Evolutionary conservation across 2,329 filamentous ascomycete genomes (phyloP), one percentile per base, ranked within the genome.

Genomic region (Tolypocladium capitatum): DNA sequence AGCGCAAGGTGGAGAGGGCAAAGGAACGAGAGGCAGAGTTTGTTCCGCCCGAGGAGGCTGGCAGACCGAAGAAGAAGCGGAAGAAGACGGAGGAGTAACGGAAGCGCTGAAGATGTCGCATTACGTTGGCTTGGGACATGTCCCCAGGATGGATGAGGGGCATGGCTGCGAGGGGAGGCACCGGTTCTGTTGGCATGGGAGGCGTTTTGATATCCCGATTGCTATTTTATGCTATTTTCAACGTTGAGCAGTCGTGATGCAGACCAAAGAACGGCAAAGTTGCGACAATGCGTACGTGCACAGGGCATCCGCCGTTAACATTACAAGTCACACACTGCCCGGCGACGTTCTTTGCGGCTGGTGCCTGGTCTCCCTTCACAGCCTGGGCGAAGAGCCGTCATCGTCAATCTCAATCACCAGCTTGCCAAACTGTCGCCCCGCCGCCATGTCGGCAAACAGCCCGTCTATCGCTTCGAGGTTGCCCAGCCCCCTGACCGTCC

Each of bases 381-480:
- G 53, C 56, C 69, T 75, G 3, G 69, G 58, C 13, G 58, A 48
- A 3, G 55, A 53, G 13, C 59, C 63, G 5, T 55, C 54, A 0
- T 58, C 52, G n/a, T 62, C 72, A 57, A 90, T 75, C 57, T 86
- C 78, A 54, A 96, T 78, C 2, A 96, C 88, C 56, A 97, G 65
- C 68, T 97, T 97, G 11, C 91, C 92, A 70, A 97, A 95, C 65
- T 97, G 91, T 52, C 70, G 81, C 0, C 84, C 87, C 6, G 80
- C 77, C 61, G 86, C 87, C 80, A 97, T 94, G 45, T 95, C 88
- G 36, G 86, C 81, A 62, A 95, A 97, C 46, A 96, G 64, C 0
- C 72, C 73, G 51, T 97, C 81, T 47, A 97, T 86, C n/a, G 71
- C 83, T n/a, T 81, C 73, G 7, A 94, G 56, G 56, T 90, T 82